These are phyloP conservation scores for Sclerotinia sclerotiorum DNA, from an alignment of 2,329 filamentous ascomycete species.

Conservation along the genomic window DNA sequence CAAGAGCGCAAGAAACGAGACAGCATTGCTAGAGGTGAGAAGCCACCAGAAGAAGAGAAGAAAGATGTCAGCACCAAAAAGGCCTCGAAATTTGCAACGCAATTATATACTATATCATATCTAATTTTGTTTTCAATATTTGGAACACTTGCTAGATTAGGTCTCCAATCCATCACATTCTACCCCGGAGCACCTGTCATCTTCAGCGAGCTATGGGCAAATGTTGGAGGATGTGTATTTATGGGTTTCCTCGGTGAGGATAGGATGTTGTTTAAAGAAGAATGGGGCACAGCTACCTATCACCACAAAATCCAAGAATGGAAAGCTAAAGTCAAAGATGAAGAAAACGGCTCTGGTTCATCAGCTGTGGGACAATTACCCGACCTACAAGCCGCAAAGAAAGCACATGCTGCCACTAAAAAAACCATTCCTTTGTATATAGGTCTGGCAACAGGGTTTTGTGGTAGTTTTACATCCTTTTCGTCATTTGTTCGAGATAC, in stretches of 20 bases:
- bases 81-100: slow-evolving; percentile 54
- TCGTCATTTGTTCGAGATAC: slow-evolving; percentile 79
- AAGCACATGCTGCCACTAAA: slow-evolving; percentile 64
- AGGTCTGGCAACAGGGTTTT: slow-evolving; percentile 82
- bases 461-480: slow-evolving; percentile 87
- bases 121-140: slow-evolving; percentile 82
- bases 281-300: slow-evolving; percentile 56
- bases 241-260: slow-evolving; percentile 88
- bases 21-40: slow-evolving; percentile 14
- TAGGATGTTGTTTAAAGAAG: slow-evolving; percentile 67
- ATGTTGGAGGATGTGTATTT: slow-evolving; percentile 75
- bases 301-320: slow-evolving; percentile 42
- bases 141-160: slow-evolving; percentile 80
- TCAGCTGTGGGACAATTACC: slow-evolving; percentile 28
- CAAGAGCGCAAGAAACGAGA: slow-evolving; percentile 18
- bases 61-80: slow-evolving; percentile 24
- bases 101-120: slow-evolving; percentile 74
- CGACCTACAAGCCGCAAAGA: slow-evolving; percentile 50
- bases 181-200: slow-evolving; percentile 76
- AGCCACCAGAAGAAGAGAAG: slow-evolving; percentile 24
- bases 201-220: slow-evolving; percentile 81
- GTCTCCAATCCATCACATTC: slow-evolving; percentile 73
- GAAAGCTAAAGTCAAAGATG: slow-evolving; percentile 42
- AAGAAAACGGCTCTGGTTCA: slow-evolving; percentile 40
- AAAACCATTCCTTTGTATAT: slow-evolving; percentile 89